Base-by-base conservation (phyloP, 805 yeast species). In the Hanseniaspora meyeri region DNA sequence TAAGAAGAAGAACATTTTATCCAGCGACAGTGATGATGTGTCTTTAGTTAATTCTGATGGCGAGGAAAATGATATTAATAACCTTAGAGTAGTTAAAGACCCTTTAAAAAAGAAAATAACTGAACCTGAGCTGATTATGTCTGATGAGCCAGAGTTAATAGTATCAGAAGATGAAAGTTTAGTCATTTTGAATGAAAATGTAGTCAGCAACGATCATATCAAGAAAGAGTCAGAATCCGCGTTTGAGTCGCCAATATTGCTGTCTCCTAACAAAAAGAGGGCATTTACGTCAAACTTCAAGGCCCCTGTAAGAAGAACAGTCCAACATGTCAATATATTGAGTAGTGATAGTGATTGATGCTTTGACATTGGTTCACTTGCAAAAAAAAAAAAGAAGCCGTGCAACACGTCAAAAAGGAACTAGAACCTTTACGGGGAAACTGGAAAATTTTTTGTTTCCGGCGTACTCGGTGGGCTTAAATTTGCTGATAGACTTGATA, bases 321-420 rank as follows among this genome's bases (percentile, higher is more conserved):
- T 24, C 14, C 45, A 42, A 10, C 45, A 42, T 14, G 17, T 51
- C 11, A 43, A 29, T 19, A 43, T 51, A 14, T 24, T 51, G 29
- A 51, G 43, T 34, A 51, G 55, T 29, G 55, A 51, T n/a, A 43
- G 49, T 36, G 55, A 51, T 16, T 40, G 31, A 31, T 17, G 17
- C 7, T 12, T 6, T 24, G 3, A 24, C 27, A 24, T 24, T 24
- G 27, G 27, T 24, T 24, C 27, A 24, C 27, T 4, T 24, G 3
- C 27, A 24, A 29, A 45, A 45, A 29, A 27, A 45, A 45, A 31
- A 45, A 45, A 42, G 20, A 17, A 43, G 29, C n/a, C 3, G 27
- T 24, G 27, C 27, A 24, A 24, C 27, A 24, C 27, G 27, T 24
- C 27, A 24, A 24, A 24, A 24, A 24, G 5, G 27, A 24, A 24